Base-by-base conservation (phyloP, 257 asterid genomes). In the Catharanthus roseus region DNA sequence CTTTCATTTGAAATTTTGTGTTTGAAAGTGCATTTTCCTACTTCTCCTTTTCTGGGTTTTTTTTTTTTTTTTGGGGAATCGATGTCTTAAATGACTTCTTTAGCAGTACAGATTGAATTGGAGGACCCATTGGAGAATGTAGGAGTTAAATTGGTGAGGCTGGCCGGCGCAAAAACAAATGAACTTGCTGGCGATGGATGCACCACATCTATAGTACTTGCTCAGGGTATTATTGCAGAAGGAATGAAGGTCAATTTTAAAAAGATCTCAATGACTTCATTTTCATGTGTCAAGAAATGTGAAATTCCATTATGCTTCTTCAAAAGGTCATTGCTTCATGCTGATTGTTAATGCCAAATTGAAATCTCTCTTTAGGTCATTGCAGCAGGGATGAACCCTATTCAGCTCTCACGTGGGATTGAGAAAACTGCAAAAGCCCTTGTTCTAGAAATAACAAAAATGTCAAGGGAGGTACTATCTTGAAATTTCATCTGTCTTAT, bases 101-200 rank as follows among this genome's bases (percentile, higher is more conserved):
- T 69, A 82, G 86, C 75, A 78, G 87, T 74, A 78, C 84, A 91
- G 97, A 87, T 91, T 79, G 96, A 87, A 87, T 88, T 91, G 81
- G 96, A 91, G 41, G 97, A 89, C 77, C 91, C 96, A 72, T 68
- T 91, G 76, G 96, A 91, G 81, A 81, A 87, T 74, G 96, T 91
- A 18, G 97, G 96, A 68, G 96, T 91, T 31, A 91, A 91, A 75
- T 65, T 91, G 82, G 89, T 89, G 72, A 86, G 97, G 78, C 95
- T 83, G 75, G 97, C 96, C 0, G 97, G 97, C 64, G 95, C 97
- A 34, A 87, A 75, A 77, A 89, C 96, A 18, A 91, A 91, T 78
- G 92, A 83, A 74, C 87, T 91, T 77, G 95, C 97, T 23, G 97
- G 96, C 0, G 97, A 91, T 72, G 97, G 96, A 53, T 87, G 91